phyloP scores from a whole-genome alignment of 2,329 filamentous ascomycete species.

The Claviceps paspali region DNA sequence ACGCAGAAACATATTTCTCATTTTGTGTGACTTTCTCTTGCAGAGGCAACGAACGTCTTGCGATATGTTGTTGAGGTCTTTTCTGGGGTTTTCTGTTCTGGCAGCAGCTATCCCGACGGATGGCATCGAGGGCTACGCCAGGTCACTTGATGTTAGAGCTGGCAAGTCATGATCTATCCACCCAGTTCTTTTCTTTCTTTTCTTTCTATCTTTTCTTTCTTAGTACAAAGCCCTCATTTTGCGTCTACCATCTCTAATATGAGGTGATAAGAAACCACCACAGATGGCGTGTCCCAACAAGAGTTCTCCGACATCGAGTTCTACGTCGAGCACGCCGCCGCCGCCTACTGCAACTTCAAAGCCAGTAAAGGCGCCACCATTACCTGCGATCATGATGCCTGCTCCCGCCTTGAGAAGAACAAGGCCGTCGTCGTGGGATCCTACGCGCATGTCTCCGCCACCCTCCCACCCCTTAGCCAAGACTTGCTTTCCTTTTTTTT shows the following conservation, averaged over 20 bases:
- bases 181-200: conserved; percentile 15
- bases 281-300: conserved; percentile 12
- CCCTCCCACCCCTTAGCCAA: background rate
- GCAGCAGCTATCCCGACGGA: conserved; percentile 13
- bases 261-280: background rate
- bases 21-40: background rate
- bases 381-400: conserved; percentile 27
- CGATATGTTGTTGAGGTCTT: conserved; percentile 11
- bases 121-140: conserved; percentile 12
- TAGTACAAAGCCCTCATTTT: background rate
- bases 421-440: conserved; percentile 27
- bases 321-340: conserved; percentile 35
- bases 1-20: background rate
- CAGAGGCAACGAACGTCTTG: background rate
- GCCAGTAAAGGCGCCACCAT: conserved; percentile 22
- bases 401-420: conserved; percentile 27
- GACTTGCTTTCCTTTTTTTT: too few species aligned
- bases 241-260: background rate
- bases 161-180: too few species aligned
- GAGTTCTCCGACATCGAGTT: conserved; percentile 22
- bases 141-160: conserved; percentile 16
- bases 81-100: conserved; percentile 14
- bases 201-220: background rate
- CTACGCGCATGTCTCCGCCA: conserved; percentile 18
- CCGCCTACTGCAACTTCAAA: conserved; percentile 38